Conservation (phyloP, 2,329 filamentous ascomycete species). For the Colletotrichum incanum region DNA sequence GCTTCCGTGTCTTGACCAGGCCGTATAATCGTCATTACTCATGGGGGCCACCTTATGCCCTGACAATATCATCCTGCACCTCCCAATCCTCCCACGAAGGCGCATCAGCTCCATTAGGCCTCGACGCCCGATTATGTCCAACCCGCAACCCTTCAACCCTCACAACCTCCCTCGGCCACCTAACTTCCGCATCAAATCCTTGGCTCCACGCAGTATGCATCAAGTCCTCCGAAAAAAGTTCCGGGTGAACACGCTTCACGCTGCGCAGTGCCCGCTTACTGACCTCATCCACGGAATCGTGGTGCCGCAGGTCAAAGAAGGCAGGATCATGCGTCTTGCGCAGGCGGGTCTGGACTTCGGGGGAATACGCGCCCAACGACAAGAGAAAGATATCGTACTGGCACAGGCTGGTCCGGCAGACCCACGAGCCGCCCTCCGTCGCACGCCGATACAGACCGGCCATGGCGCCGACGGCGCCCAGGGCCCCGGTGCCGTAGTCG, state of each 20-base stretch:
- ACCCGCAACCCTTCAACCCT: conserved; percentile 56
- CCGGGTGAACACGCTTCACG: conserved; percentile 59
- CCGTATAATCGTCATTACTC: conserved; percentile 1
- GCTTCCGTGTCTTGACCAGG: neutral
- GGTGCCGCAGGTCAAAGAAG: conserved; percentile 69
- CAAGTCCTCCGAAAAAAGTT: conserved; percentile 49
- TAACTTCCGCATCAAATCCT: conserved; percentile 53
- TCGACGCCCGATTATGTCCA: conserved; percentile 54
- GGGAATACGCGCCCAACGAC: conserved; percentile 63
- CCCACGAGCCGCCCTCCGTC: conserved; percentile 53
- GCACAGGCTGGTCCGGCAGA: conserved; percentile 53
- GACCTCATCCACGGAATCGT: conserved; percentile 72
- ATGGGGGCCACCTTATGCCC: neutral
- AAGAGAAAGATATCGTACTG: conserved; percentile 56
- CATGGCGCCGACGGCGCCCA: conserved; percentile 54
- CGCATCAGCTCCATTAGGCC: conserved; percentile 66
- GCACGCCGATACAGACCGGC: conserved; percentile 53
- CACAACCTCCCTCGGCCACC: conserved; percentile 58
- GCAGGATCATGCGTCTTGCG: conserved; percentile 63
- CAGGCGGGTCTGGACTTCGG: conserved; percentile 62
- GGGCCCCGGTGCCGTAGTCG: conserved; percentile 56
- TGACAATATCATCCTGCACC: conserved; percentile 50
- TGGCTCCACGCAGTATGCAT: conserved; percentile 51
- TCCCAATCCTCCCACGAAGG: conserved; percentile 70
- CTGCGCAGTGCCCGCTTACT: conserved; percentile 68